A percentile compares a stretch with the other conserved stretches of the same genome.
Conservation (phyloP, 208 protist species). For the Leishmania guyanensis region DNA sequence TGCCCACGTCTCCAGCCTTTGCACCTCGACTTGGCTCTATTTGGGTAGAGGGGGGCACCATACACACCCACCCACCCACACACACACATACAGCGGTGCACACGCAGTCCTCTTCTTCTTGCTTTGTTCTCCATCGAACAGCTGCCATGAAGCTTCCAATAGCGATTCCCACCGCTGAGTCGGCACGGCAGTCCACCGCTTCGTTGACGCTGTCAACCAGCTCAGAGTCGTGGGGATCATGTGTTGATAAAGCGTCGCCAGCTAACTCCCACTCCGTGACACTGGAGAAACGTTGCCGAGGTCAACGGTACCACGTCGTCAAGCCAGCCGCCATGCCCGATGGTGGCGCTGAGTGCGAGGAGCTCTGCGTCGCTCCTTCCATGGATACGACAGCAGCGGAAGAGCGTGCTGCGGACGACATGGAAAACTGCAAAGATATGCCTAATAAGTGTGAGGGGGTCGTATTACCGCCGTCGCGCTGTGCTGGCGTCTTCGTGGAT, state of each 20-base stretch:
- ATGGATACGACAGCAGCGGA: not conserved
- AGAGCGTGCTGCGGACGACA: not conserved
- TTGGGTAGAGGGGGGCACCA: not conserved
- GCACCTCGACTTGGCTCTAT: not conserved
- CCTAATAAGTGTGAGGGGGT: slow-evolving; percentile 44
- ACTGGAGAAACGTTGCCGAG: not conserved
- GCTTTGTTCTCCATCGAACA: not conserved
- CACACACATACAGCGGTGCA: not conserved
- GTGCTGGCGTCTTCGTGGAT: slow-evolving; percentile 8
- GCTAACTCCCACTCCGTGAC: not conserved
- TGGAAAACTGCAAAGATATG: slow-evolving; percentile 17
- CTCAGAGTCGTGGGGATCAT: not conserved
- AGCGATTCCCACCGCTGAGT: not conserved
- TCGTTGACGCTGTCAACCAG: not conserved
- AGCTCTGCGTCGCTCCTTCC: not conserved
- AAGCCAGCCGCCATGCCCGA: not conserved
- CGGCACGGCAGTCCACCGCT: not conserved
- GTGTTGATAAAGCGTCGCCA: not conserved
- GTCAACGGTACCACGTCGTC: not conserved
- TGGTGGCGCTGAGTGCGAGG: not conserved
- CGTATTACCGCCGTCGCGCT: slow-evolving; percentile 30
- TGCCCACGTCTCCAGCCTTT: too few relatives aligned
- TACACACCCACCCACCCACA: not conserved
- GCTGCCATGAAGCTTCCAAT: not conserved
- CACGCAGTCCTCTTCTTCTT: not conserved